Percentiles rank a stretch among this genome's conserved stretches.
These are phyloP conservation scores for Aspergillus novoparasiticus DNA, from an alignment of 2,329 filamentous ascomycete genomes.

Conservation along the genomic window DNA sequence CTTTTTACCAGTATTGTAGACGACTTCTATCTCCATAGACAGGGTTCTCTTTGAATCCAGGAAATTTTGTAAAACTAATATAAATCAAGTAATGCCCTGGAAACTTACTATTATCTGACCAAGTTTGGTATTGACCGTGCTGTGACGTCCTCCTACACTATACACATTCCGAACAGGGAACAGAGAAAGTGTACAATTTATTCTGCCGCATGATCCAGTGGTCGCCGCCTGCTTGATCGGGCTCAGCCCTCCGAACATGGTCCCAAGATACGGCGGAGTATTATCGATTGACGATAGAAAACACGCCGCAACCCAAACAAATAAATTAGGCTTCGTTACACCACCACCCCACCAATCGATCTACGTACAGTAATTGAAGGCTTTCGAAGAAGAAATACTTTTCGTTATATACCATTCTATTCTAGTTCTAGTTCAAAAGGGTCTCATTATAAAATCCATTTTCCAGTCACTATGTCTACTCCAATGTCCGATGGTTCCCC, in stretches of 20 bases:
- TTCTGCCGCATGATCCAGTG: not conserved
- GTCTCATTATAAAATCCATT: not conserved
- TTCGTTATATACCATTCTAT: not conserved
- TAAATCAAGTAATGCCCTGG: accelerated
- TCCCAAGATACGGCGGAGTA: no score
- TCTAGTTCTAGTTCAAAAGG: not conserved
- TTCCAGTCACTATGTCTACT: constrained; percentile 1
- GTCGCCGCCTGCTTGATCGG: not conserved
- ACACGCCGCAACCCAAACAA: not conserved
- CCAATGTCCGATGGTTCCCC: constrained; percentile 8
- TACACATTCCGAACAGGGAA: not conserved
- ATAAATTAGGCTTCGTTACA: not conserved
- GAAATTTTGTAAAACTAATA: not conserved
- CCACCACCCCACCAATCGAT: not conserved
- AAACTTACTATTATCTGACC: accelerated
- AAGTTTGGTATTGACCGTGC: not conserved
- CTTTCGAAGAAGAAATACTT: not conserved
- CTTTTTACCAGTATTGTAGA: no score
- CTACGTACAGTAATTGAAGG: not conserved
- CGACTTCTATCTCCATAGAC: no score
- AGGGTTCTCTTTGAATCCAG: no score
- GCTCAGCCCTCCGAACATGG: not conserved
- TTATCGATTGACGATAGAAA: not conserved
- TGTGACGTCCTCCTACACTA: not conserved
- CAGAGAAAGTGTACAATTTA: not conserved